A percentile compares a stretch with the other conserved stretches of the same genome.
These are phyloP conservation scores for Penicillium fimorum DNA, from an alignment of 495 filamentous ascomycete genomes.

Conservation along the genomic window DNA sequence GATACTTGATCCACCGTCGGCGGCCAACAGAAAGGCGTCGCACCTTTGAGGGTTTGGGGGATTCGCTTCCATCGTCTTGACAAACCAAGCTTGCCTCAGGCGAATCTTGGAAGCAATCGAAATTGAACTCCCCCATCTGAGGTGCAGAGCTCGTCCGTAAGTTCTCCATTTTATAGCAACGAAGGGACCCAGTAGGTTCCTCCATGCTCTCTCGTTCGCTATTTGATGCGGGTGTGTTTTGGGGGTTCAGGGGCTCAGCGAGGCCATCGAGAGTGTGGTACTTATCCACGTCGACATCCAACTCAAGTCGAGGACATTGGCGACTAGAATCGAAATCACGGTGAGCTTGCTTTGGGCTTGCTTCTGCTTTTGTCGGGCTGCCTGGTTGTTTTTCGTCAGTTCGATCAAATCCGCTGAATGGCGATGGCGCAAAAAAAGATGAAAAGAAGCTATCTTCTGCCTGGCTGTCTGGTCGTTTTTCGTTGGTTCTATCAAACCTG, in stretches of 20 bases:
- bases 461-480: not conserved
- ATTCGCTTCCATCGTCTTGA: not conserved
- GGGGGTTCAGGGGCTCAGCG: constrained; percentile 20
- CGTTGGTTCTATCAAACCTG: not conserved
- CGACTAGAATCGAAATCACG: not conserved
- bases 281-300: constrained; percentile 23
- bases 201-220: constrained; percentile 13
- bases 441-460: constrained; percentile 5
- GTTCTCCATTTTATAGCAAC: constrained; percentile 5
- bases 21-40: constrained; percentile 10
- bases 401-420: constrained; percentile 1
- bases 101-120: constrained; percentile 19
- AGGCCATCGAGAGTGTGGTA: constrained; percentile 23
- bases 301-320: constrained; percentile 20
- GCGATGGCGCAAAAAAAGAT: constrained; percentile 14
- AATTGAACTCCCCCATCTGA: constrained; percentile 9
- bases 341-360: not conserved
- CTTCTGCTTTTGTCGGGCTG: not conserved
- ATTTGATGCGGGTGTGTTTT: constrained; percentile 29
- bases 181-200: not conserved
- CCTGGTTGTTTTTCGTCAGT: not conserved
- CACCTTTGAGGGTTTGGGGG: not conserved
- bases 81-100: constrained; percentile 8
- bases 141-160: constrained; percentile 10
- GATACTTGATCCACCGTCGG: constrained; percentile 3